Evolutionary conservation across 2,329 filamentous ascomycete genomes (phyloP).

Genomic region (Metarhizium robertsii): DNA sequence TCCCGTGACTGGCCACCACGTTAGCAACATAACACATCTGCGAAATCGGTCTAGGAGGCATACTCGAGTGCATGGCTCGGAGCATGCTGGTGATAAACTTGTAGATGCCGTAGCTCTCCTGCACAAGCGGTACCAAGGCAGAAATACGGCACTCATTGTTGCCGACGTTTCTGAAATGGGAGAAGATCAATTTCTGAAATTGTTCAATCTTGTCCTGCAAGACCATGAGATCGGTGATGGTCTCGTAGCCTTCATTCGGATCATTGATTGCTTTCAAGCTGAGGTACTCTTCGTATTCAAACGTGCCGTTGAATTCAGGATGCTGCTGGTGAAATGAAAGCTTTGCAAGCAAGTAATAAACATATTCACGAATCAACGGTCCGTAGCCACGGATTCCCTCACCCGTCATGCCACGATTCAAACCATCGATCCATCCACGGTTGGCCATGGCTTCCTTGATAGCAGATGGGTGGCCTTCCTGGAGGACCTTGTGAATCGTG

Average conservation of each 20-base stretch:
- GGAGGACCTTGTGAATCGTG: constrained; percentile 92
- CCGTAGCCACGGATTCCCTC: constrained; percentile 86
- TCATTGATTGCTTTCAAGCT: constrained; percentile 97
- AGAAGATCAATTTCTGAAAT: constrained; percentile 97
- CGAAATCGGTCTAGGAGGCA: constrained; percentile 18
- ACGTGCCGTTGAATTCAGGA: constrained; percentile 95
- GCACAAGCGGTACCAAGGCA: constrained; percentile 82
- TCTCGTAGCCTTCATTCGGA: constrained; percentile 95
- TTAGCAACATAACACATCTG: constrained; percentile 10
- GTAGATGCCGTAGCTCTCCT: constrained; percentile 98
- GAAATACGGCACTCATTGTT: constrained; percentile 98
- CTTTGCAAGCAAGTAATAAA: constrained; percentile 90
- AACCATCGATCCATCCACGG: constrained; percentile 82
- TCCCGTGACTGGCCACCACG: constrained; percentile 57
- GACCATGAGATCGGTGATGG: constrained; percentile 91
- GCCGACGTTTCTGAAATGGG: constrained; percentile 81
- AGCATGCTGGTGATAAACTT: constrained; percentile 99
- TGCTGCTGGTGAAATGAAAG: constrained; percentile 94
- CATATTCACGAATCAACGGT: constrained; percentile 91
- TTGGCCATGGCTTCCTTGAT: constrained; percentile 84
- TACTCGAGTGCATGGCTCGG: constrained; percentile 91
- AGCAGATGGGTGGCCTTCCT: constrained; percentile 86
- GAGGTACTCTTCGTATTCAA: constrained; percentile 98
- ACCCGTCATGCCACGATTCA: constrained; percentile 72
- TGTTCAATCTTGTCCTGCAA: constrained; percentile 97